Percentiles rank a stretch among this genome's conserved stretches.
Evolutionary conservation across 2,329 filamentous ascomycete species (phyloP).

Genomic region (Cytospora mali): DNA sequence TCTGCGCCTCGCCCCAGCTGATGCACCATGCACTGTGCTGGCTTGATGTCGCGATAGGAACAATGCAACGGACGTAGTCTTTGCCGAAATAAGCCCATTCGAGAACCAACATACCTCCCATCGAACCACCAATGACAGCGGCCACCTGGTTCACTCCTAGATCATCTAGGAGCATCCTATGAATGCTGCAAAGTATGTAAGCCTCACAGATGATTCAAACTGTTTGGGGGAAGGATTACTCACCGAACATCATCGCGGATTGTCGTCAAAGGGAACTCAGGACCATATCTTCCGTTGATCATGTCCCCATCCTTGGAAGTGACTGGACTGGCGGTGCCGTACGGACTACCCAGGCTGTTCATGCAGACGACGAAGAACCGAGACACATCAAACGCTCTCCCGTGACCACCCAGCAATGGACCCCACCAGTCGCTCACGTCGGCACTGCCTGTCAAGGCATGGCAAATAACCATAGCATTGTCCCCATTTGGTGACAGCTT

Average conservation of each 20-base stretch:
- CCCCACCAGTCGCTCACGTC: constrained; percentile 91
- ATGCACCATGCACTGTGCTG: constrained; percentile 88
- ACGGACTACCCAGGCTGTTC: constrained; percentile 83
- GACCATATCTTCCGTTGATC: constrained; percentile 78
- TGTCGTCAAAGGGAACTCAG: constrained; percentile 94
- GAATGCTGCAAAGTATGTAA: constrained; percentile 55
- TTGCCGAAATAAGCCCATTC: constrained; percentile 92
- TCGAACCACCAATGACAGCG: constrained; percentile 78
- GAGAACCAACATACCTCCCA: constrained; percentile 88
- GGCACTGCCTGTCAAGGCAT: constrained; percentile 82
- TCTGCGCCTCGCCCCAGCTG: constrained; percentile 86
- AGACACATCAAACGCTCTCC: constrained; percentile 78
- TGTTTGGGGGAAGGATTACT: constrained; percentile 37
- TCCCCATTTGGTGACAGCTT: constrained; percentile 60
- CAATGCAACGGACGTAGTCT: constrained; percentile 77
- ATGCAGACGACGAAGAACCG: constrained; percentile 85
- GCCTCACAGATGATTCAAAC: background rate
- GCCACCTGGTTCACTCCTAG: constrained; percentile 78
- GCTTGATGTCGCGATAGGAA: constrained; percentile 83
- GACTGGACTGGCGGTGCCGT: constrained; percentile 84
- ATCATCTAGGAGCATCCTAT: constrained; percentile 79
- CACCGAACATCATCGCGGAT: constrained; percentile 94
- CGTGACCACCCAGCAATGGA: constrained; percentile 75
- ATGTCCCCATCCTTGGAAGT: constrained; percentile 84
- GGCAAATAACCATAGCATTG: constrained; percentile 78